Base-by-base conservation (phyloP, 768 basidiomycete genomes). In the Baorangia bicolor region DNA sequence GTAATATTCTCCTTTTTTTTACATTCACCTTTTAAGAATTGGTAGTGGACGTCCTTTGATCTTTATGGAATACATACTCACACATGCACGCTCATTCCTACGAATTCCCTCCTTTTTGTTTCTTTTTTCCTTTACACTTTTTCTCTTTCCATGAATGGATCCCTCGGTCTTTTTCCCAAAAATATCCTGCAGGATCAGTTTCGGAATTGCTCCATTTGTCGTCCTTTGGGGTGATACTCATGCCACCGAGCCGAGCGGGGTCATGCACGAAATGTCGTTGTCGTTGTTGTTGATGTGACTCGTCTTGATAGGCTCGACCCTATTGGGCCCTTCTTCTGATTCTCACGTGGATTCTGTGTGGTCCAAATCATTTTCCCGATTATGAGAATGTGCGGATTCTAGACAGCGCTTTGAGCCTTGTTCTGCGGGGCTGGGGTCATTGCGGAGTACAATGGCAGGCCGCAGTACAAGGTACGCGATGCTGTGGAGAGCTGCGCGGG, bases 61-160 rank as follows among this genome's bases (percentile, higher is more conserved):
- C 49, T 64, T 49, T 60, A 37, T 40, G 64, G 62, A 69, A 69
- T 65, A 65, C 67, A 60, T 63, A 61, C 63, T 51, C 53, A 63
- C 49, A 51, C 64, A 61, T 63, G 53, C 65, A 67, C 69, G 42
- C 51, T 73, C 71, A 55, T 66, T 71, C 50, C 51, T 73, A 65
- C 39, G 47, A 49, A 27, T 38, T 25, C 28, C 23, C 21, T 37
- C 12, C 4, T 34, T 16, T 37, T 54, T 28, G 23, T 35, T 23
- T 18, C 35, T 37, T 47, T 33, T 42, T 51, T 47, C 23, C 10
- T 30, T n/a, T 39, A 13, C 20, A 23, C 2, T 25, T 8, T n/a
- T n/a, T 18, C 33, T 27, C 18, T 35, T 40, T 52, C 50, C 31
- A 45, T 25, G 62, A 65, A 63, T 62, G 57, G 58, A 63, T 63